These are phyloP conservation scores for Talinum fruticosum DNA, from an alignment of 148 eudicot species.

Conservation along the genomic window DNA sequence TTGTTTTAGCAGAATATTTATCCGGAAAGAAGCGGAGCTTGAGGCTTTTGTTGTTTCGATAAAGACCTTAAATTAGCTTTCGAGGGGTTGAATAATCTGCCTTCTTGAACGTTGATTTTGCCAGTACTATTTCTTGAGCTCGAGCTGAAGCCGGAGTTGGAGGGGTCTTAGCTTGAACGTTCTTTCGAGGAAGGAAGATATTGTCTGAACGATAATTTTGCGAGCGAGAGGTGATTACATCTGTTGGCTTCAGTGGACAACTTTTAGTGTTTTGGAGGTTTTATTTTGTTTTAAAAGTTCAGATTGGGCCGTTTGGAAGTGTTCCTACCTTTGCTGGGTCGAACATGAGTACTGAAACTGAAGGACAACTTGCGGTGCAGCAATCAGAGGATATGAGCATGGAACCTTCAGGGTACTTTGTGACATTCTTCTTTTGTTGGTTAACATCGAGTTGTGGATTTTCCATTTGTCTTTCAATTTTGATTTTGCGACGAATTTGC, in stretches of 20 bases:
- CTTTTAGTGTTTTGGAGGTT: conserved; percentile 2
- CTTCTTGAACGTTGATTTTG: neutral
- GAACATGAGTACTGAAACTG: conserved; percentile 31
- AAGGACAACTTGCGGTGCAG: conserved; percentile 20
- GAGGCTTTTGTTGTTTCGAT: neutral
- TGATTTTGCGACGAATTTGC: neutral
- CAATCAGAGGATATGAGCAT: conserved; percentile 23
- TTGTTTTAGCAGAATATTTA: neutral
- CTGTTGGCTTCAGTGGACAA: neutral
- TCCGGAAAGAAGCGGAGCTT: neutral
- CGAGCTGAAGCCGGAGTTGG: neutral
- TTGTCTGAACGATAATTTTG: neutral
- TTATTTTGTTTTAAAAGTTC: conserved; percentile 7
- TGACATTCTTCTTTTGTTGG: neutral
- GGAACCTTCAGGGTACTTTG: conserved; percentile 28
- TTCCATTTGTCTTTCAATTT: neutral
- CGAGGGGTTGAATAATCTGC: neutral
- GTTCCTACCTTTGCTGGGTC: neutral
- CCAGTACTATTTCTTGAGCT: neutral
- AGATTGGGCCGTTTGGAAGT: conserved; percentile 15
- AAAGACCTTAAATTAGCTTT: neutral
- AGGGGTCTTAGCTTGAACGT: conserved; percentile 8
- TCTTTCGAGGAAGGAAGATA: conserved; percentile 5
- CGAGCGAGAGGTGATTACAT: neutral
- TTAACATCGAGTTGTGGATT: conserved; percentile 10